A percentile compares a stretch with the other conserved stretches of the same genome.
Conservation (phyloP, 352 stramenopile species). For the Phytopythium montanum region DNA sequence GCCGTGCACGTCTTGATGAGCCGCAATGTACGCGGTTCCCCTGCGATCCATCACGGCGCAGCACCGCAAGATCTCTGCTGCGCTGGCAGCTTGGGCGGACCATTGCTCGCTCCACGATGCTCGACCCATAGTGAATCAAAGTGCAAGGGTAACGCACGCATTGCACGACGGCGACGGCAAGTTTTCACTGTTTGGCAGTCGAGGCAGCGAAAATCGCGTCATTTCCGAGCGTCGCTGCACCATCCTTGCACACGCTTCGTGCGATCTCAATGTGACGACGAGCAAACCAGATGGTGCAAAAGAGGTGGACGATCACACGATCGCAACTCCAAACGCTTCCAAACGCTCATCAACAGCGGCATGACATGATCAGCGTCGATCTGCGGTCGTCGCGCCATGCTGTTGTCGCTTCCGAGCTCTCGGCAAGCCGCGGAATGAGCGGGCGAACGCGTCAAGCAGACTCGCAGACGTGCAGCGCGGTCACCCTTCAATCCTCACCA, state of each 20-base stretch:
- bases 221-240: neutral
- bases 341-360: no score
- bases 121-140: neutral
- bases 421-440: no score
- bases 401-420: no score
- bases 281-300: no score
- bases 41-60: neutral
- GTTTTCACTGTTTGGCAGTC: constrained; percentile 1
- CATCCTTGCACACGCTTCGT: no score
- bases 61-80: neutral
- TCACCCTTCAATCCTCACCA: no score
- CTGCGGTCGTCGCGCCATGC: no score
- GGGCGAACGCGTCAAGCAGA: no score
- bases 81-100: neutral
- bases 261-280: neutral
- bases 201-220: neutral
- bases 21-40: neutral
- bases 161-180: neutral
- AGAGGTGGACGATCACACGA: no score
- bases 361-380: no score
- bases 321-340: no score
- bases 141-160: neutral
- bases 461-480: no score
- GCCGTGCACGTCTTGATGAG: neutral
- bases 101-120: neutral